Base-by-base conservation (phyloP, 495 filamentous ascomycete genomes). In the Coniosporium apollinis region DNA sequence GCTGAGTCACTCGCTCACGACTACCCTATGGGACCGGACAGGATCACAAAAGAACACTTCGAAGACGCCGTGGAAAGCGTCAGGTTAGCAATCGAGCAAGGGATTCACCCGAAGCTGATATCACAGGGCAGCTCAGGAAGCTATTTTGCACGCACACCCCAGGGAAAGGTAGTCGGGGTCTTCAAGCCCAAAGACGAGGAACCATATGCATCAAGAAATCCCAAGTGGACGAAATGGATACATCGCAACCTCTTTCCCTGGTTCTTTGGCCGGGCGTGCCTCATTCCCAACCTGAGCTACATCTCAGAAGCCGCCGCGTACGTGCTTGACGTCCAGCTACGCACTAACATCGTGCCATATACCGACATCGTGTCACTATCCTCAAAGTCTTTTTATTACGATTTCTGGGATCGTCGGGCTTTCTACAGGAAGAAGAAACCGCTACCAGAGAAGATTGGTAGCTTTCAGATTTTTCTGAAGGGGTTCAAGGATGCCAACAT, bases 121-220 rank as follows among this genome's bases (percentile, higher is more conserved):
- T 74, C 86, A 1, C 86, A 99, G 57, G 89, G 89, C 18, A 93
- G 84, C 55, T 94, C 86, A 4, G 89, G 89, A 8, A 93, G 84
- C 55, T 99, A 99, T 61, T 99, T 96, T 66, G 91, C 89, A 34
- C 68, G 85, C 40, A 87, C 94, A 48, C 72, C 65, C 19, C 76
- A 89, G 15, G 89, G 89, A 14, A 94, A 91, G 57, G 78, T 93
- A 10, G 83, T 99, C 11, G 89, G 85, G 17, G 91, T 99, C 6
- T 96, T 99, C 57, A 99, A 99, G 54, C 89, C 89, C 22, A 99
- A 99, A 59, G 89, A 99, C 53, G 89, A 99, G 56, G 89, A 99
- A 56, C 89, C 89, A 16, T 99, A 89, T 49, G 89, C 58, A 34
- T 58, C 49, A 16, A 49, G 45, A 34, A 61, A 61, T 39, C 58